These are phyloP conservation scores for Neofusicoccum umdonicola DNA, from an alignment of 2,329 filamentous ascomycete genomes.

Conservation along the genomic window DNA sequence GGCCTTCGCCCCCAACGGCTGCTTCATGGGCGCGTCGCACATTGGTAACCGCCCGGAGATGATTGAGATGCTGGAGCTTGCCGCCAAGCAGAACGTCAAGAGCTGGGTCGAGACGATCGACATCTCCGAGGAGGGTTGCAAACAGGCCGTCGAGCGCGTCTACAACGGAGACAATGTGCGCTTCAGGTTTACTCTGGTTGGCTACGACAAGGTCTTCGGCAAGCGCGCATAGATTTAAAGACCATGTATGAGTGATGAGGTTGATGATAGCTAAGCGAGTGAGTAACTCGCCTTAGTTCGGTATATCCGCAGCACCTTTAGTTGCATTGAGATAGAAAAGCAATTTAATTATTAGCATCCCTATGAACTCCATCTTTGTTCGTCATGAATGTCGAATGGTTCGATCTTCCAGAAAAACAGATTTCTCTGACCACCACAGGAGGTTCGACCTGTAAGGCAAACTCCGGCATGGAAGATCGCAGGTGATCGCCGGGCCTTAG, in stretches of 20 bases:
- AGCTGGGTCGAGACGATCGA: constrained; percentile 64
- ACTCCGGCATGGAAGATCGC: too few relatives aligned
- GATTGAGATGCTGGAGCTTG: constrained; percentile 52
- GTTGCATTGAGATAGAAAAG: constrained; percentile 9
- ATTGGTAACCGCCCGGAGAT: constrained; percentile 52
- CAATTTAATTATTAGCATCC: neutral
- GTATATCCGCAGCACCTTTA: neutral
- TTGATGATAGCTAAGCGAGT: neutral
- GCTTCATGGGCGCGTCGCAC: constrained; percentile 51
- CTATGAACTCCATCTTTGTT: too few relatives aligned
- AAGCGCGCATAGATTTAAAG: constrained; percentile 27
- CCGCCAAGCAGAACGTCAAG: constrained; percentile 52
- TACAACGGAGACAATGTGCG: constrained; percentile 66
- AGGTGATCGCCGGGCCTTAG: too few relatives aligned
- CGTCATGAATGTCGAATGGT: neutral
- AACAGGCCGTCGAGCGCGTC: constrained; percentile 67
- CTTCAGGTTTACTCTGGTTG: constrained; percentile 69
- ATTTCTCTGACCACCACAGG: neutral
- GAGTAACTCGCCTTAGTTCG: neutral
- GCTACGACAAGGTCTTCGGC: constrained; percentile 67
- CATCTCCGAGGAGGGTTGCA: constrained; percentile 68
- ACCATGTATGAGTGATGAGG: neutral
- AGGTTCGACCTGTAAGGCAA: too few relatives aligned
- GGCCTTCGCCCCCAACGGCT: constrained; percentile 71
- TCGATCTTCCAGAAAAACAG: neutral